phyloP scores from a whole-genome alignment of 805 yeast genomes.

The Cyberlindnera mycetangii region DNA sequence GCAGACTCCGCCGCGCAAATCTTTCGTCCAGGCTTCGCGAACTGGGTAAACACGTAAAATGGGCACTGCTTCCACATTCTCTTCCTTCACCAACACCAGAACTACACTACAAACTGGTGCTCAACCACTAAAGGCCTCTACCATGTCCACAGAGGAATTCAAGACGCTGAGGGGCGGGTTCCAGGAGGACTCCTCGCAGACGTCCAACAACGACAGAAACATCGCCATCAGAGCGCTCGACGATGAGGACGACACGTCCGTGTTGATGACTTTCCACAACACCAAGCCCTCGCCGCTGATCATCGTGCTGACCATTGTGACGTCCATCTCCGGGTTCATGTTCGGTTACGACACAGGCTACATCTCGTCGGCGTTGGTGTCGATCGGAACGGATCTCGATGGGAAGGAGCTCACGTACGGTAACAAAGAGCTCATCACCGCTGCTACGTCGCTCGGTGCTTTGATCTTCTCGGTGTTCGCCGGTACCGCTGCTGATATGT shows the following conservation, averaged over 20 bases:
- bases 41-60: neutral
- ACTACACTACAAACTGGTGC: neutral
- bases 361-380: slow-evolving; percentile 88
- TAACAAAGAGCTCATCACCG: slow-evolving; percentile 84
- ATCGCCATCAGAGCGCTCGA: slow-evolving; percentile 34
- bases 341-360: slow-evolving; percentile 98
- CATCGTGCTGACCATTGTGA: slow-evolving; percentile 62
- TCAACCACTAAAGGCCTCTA: neutral
- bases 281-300: slow-evolving; percentile 62
- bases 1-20: neutral
- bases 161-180: slow-evolving; percentile 19
- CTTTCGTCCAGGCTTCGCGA: neutral
- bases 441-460: slow-evolving; percentile 95
- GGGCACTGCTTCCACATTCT: neutral
- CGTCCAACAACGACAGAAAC: slow-evolving; percentile 8
- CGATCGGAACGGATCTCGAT: slow-evolving; percentile 70
- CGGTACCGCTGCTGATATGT: slow-evolving; percentile 75
- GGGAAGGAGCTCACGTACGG: slow-evolving; percentile 60
- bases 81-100: no score
- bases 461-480: slow-evolving; percentile 74
- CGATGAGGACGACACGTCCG: slow-evolving; percentile 49
- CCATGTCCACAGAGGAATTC: slow-evolving; percentile 13
- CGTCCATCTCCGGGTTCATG: slow-evolving; percentile 93
- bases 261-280: slow-evolving; percentile 44
- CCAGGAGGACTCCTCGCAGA: slow-evolving; percentile 9